Evolutionary conservation across 2,329 filamentous ascomycete species (phyloP).

Genomic region (Dactylellina drechsleri): DNA sequence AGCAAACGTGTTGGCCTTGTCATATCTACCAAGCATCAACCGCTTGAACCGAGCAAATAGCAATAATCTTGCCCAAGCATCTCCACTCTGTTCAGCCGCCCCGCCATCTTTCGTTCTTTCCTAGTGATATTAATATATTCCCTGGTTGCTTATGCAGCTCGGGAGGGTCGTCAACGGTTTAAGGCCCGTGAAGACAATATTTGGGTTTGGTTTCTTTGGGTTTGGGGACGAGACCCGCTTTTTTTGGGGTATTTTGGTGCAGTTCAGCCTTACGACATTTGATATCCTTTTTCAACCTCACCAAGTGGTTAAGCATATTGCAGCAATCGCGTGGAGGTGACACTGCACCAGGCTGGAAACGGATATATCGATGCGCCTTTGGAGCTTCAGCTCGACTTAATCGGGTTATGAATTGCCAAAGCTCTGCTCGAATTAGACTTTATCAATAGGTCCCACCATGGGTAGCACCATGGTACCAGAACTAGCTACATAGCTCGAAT

Average conservation of each 20-base stretch:
- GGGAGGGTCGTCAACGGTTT: neutral
- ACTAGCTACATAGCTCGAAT: too few relatives aligned
- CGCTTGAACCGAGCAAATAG: conserved; percentile 41
- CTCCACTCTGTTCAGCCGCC: conserved; percentile 10
- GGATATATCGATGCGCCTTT: conserved; percentile 18
- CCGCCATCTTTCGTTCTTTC: conserved; percentile 3
- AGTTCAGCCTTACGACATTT: conserved; percentile 48
- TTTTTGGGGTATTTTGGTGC: conserved; percentile 3
- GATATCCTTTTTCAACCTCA: conserved; percentile 38
- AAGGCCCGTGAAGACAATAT: neutral
- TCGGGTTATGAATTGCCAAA: conserved; percentile 19
- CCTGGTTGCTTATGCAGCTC: neutral
- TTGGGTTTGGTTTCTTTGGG: neutral
- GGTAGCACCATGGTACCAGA: neutral
- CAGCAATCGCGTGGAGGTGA: conserved; percentile 12
- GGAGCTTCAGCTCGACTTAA: conserved; percentile 36
- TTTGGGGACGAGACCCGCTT: too few relatives aligned
- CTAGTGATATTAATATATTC: neutral
- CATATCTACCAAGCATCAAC: neutral
- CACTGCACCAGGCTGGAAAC: conserved; percentile 23
- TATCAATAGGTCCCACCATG: conserved; percentile 11
- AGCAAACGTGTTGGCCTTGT: conserved; percentile 50
- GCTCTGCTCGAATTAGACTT: conserved; percentile 33
- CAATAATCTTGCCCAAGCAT: neutral
- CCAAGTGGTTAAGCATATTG: conserved; percentile 7